Percentiles rank a stretch among this genome's conserved stretches.
Conservation (phyloP, 2,329 filamentous ascomycete genomes). For the Hymenoscyphus fructigenus region DNA sequence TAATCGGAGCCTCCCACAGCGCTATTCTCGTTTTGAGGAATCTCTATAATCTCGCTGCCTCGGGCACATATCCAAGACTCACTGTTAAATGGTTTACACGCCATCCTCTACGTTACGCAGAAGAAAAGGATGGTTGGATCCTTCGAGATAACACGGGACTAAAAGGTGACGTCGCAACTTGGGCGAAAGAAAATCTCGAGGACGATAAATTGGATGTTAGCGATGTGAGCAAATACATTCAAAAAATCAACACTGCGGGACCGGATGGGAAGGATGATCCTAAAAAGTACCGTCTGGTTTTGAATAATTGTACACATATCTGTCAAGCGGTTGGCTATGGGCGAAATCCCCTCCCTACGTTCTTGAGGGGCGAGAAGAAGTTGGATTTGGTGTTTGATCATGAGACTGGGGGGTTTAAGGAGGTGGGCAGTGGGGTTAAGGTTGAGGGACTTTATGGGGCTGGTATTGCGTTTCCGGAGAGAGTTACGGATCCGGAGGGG, state of each 20-base stretch:
- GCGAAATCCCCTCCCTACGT: constrained; percentile 48
- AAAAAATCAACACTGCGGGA: constrained; percentile 31
- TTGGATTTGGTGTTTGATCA: constrained; percentile 37
- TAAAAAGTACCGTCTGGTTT: constrained; percentile 44
- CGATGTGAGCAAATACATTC: constrained; percentile 30
- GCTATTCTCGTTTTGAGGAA: constrained; percentile 63
- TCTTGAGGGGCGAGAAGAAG: constrained; percentile 38
- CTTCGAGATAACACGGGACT: constrained; percentile 64
- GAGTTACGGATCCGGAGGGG: constrained; percentile 58
- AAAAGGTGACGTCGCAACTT: constrained; percentile 60
- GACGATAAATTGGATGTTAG: constrained; percentile 44
- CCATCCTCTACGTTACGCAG: constrained; percentile 59
- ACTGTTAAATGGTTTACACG: constrained; percentile 62
- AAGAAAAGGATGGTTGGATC: constrained; percentile 63
- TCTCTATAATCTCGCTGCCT: constrained; percentile 52
- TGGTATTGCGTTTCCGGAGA: constrained; percentile 63
- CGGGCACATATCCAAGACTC: constrained; percentile 47
- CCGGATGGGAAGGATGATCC: constrained; percentile 38
- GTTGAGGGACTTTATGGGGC: constrained; percentile 58
- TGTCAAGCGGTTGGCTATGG: constrained; percentile 61
- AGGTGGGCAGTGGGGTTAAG: constrained; percentile 39
- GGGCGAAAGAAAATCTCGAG: constrained; percentile 59
- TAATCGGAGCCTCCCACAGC: constrained; percentile 63
- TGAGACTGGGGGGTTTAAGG: constrained; percentile 46
- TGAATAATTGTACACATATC: constrained; percentile 52